Base-by-base conservation (phyloP, 768 basidiomycete genomes). In the Symmetrospora coprosmae region DNA sequence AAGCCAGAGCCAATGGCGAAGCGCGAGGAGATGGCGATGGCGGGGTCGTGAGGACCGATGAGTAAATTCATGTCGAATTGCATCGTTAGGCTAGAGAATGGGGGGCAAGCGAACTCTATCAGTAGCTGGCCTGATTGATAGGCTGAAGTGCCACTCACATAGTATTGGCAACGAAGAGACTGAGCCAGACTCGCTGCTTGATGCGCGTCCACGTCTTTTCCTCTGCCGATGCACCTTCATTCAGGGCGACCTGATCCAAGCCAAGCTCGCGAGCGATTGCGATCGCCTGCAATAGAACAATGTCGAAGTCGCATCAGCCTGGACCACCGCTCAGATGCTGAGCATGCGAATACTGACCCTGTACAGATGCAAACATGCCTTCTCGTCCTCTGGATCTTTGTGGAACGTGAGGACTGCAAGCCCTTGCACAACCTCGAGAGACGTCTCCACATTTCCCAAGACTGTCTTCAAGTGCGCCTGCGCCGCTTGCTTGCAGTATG, bases 1-100 rank as follows among this genome's bases (percentile, higher is more conserved):
- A 33, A 43, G 25, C 30, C 28, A 17, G 55, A 58, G 23, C 40
- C 40, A 17, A 58, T 31, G n/a, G 55, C 40, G 41, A 58, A 58
- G 17, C 55, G 55, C 4, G 55, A 23, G 23, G 55, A 58, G 31
- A 28, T 23, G 23, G 55, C 55, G 2, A 58, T 58, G n/a, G 43
- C 43, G 16, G 55, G 40, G 37, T 58, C 55, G 16, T 58, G 41
- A 2, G 40, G 55, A 4, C 55, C 55, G 17, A 58, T 58, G 30
- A 58, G 40, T 7, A 43, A 45, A 11, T 58, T 58, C 55, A 58
- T 58, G 41, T 58, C 55, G 33, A 58, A 58, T 35, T 58, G 55
- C 55, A 58, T 58, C 8, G 55, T 58, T 30, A 58, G 41, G 43
- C 55, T 58, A 21, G 4, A 37, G 14, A 40, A n/a, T n/a, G n/a